A percentile compares a stretch with the other conserved stretches of the same genome.
These are phyloP conservation scores for Tranzscheliella williamsii DNA, from an alignment of 1,284 basidiomycete genomes.

Conservation along the genomic window DNA sequence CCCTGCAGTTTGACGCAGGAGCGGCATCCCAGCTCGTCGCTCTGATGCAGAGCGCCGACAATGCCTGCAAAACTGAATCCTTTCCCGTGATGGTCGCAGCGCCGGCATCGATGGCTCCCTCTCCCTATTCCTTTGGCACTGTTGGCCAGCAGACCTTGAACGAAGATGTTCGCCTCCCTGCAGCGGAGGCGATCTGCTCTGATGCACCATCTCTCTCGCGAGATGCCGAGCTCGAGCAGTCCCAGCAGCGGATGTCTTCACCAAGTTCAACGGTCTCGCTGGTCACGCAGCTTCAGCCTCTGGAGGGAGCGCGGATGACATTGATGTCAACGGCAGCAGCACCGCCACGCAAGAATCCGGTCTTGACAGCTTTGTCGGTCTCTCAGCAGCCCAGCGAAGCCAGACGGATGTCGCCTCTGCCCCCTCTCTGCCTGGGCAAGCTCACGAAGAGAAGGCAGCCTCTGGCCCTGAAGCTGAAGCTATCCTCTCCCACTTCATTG, in stretches of 20 bases:
- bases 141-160: slow-evolving; percentile 21
- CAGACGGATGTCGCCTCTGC: slow-evolving; percentile 24
- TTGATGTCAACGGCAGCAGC: slow-evolving; percentile 53
- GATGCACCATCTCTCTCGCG: slow-evolving; percentile 18
- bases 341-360: slow-evolving; percentile 31
- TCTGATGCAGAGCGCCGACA: slow-evolving; percentile 17
- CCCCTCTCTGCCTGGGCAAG: slow-evolving; percentile 18
- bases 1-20: slow-evolving; percentile 11
- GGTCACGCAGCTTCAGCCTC: slow-evolving; percentile 3
- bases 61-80: slow-evolving; percentile 18
- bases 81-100: slow-evolving; percentile 40
- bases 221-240: slow-evolving; percentile 40
- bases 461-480: slow-evolving; percentile 43
- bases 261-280: slow-evolving; percentile 21
- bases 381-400: slow-evolving; percentile 22
- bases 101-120: slow-evolving; percentile 43
- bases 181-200: slow-evolving; percentile 58
- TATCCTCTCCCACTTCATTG: slow-evolving; percentile 42
- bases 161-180: slow-evolving; percentile 57
- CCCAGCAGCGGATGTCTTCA: slow-evolving; percentile 56
- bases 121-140: slow-evolving; percentile 15
- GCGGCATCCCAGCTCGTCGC: slow-evolving; percentile 18
- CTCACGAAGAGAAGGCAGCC: slow-evolving; percentile 23
- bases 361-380: slow-evolving; percentile 13
- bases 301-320: slow-evolving; percentile 17